These are phyloP conservation scores for Hemileia vastatrix DNA, from an alignment of 1,284 basidiomycete genomes.

Conservation along the genomic window DNA sequence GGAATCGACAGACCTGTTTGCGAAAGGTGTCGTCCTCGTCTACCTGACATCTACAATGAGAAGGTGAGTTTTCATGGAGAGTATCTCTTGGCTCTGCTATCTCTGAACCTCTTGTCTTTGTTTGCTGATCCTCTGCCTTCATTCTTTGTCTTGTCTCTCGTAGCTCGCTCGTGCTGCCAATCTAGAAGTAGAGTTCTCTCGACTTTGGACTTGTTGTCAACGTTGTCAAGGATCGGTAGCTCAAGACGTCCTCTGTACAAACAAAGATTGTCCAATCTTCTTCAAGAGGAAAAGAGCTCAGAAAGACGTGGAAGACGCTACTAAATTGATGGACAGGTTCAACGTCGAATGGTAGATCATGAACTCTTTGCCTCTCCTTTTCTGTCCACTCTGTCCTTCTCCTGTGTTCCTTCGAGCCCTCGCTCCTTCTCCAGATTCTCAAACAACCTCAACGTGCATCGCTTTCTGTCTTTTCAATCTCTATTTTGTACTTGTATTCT, in stretches of 20 bases:
- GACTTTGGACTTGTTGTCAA: constrained; percentile 44
- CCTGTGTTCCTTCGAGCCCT: too few relatives aligned
- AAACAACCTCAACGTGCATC: too few relatives aligned
- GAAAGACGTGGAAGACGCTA: constrained; percentile 82
- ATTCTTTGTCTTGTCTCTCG: too few relatives aligned
- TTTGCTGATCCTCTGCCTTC: not conserved
- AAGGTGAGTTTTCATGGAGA: constrained; percentile 24
- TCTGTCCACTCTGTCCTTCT: too few relatives aligned
- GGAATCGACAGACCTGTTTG: constrained; percentile 31
- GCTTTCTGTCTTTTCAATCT: too few relatives aligned
- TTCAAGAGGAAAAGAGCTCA: constrained; percentile 95
- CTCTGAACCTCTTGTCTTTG: not conserved
- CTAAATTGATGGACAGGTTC: constrained; percentile 67
- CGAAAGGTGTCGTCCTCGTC: constrained; percentile 36
- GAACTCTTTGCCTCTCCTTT: too few relatives aligned
- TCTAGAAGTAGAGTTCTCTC: constrained; percentile 39
- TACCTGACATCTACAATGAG: constrained; percentile 40
- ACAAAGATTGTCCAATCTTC: constrained; percentile 95
- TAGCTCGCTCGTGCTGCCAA: constrained; percentile 31
- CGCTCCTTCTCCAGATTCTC: too few relatives aligned
- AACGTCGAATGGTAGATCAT: constrained; percentile 51
- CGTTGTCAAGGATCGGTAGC: constrained; percentile 41
- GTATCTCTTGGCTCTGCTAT: not conserved
- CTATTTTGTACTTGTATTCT: too few relatives aligned
- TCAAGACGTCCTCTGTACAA: constrained; percentile 88